These are phyloP conservation scores for Arabis alpina DNA, from an alignment of 345 rosid species.

Conservation along the genomic window DNA sequence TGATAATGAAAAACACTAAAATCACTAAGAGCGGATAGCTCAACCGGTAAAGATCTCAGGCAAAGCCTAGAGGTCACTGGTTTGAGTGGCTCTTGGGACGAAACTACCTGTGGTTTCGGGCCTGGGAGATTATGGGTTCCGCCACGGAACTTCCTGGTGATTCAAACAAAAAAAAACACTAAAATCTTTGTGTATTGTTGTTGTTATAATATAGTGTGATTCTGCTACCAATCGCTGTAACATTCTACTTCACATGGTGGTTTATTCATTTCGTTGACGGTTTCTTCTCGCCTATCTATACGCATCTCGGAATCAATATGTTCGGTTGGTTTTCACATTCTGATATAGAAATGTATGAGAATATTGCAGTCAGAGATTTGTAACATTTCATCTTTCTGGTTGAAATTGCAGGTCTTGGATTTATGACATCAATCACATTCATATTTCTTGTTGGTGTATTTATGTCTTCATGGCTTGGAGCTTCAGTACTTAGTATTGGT, in stretches of 20 bases:
- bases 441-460: slow-evolving; percentile 72
- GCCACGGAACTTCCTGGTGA: no score
- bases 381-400: no score
- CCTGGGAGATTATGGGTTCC: no score
- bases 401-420: slow-evolving; percentile 52
- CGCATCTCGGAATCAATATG: slow-evolving; percentile 66
- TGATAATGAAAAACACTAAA: not conserved
- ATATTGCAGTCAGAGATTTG: no score
- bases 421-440: slow-evolving; percentile 74
- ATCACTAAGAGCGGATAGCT: no score
- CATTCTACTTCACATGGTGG: slow-evolving; percentile 83
- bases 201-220: slow-evolving; percentile 56
- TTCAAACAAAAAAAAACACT: no score
- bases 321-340: slow-evolving; percentile 39
- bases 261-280: slow-evolving; percentile 73
- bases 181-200: not conserved
- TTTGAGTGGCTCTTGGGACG: no score
- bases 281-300: slow-evolving; percentile 75
- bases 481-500: slow-evolving; percentile 71
- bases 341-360: no score
- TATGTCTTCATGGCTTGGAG: slow-evolving; percentile 82
- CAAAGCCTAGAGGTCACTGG: no score
- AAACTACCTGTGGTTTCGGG: no score
- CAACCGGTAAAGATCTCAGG: no score
- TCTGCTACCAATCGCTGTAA: slow-evolving; percentile 68